Evolutionary conservation across 257 asterid genomes (phyloP), one percentile per base, ranked within the genome.

Genomic region (Euphrasia confusa): DNA sequence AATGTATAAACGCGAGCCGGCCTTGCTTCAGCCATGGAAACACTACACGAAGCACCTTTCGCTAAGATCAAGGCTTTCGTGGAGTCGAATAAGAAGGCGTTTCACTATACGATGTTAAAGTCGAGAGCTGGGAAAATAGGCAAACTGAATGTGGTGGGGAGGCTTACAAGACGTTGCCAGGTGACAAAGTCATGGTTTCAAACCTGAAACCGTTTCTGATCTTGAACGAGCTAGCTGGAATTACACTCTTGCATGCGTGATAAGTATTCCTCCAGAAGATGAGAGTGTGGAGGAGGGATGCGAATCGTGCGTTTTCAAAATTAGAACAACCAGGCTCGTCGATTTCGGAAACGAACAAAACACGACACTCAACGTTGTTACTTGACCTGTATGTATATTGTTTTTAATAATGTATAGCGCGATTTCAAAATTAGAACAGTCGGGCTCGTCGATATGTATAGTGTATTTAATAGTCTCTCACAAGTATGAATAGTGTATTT

Each of bases 91-190:
- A 21, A 2, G 14, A 62, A 62, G 0, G 9, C 21, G 2, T 13
- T 32, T 2, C 4, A 58, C 0, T 75, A 66, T n/a, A n/a, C 11
- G 11, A 53, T 5, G 71, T 80, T 47, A 18, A 58, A 37, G 73
- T 71, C 5, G 78, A 66, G 18, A 24, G 52, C 7, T 83, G 90
- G 87, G 70, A 61, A 60, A 82, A 84, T 54, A 71, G 48, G 14
- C 28, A 15, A 10, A 55, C 70, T 28, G 78, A 64, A 32, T 61
- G 68, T 18, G 83, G 78, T 2, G 53, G 32, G 54, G 78, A 75
- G 69, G 77, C 78, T 0, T 84, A 86, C 70, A 80, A 58, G 30
- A 73, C 79, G 2, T 59, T 75, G 70, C 85, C 88, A 3, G 88
- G 88, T 17, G 91, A 81, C 66, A 18, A 77, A 28, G 53, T 84